These are phyloP conservation scores for Bryoerythrophyllum caledonicum DNA, from an alignment of 225 moss, liverwort and hornwort genomes.

Conservation along the genomic window DNA sequence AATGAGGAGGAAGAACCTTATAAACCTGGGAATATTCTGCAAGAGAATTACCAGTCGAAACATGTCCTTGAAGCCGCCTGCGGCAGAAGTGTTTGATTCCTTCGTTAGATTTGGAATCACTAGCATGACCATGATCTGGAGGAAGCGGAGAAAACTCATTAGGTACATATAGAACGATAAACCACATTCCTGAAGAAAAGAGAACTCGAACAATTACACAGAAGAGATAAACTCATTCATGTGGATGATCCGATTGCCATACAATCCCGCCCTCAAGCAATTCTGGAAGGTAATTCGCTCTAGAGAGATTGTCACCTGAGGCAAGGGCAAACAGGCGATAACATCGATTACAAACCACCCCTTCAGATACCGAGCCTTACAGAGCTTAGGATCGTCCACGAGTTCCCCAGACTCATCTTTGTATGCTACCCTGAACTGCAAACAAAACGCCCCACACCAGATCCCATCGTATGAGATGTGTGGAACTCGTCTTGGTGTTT, in stretches of 20 bases:
- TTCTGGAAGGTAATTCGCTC: neutral
- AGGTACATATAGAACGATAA: neutral
- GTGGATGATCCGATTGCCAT: neutral
- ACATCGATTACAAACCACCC: slow-evolving; percentile 66
- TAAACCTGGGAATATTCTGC: slow-evolving; percentile 72
- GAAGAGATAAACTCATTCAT: neutral
- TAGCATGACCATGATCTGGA: slow-evolving; percentile 74
- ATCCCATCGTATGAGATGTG: slow-evolving; percentile 1
- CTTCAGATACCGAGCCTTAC: slow-evolving; percentile 53
- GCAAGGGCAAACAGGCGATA: slow-evolving; percentile 67
- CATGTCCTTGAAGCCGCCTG: slow-evolving; percentile 66
- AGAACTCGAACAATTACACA: no score
- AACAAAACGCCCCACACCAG: slow-evolving; percentile 7
- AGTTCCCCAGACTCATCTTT: slow-evolving; percentile 55
- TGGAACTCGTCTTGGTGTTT: no score
- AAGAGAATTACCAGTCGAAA: slow-evolving; percentile 59
- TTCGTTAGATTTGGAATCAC: slow-evolving; percentile 42
- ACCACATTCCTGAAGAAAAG: neutral
- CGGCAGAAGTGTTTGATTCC: slow-evolving; percentile 31
- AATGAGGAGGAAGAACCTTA: slow-evolving; percentile 60
- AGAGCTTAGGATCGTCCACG: slow-evolving; percentile 61
- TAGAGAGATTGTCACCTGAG: slow-evolving; percentile 53
- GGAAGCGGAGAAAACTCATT: neutral
- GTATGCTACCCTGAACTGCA: slow-evolving; percentile 79
- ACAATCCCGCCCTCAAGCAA: neutral